Percentiles rank a stretch among this genome's conserved stretches.
Conservation (phyloP, 176 grass and related monocot genomes). For the Eleusine coracana region DNA sequence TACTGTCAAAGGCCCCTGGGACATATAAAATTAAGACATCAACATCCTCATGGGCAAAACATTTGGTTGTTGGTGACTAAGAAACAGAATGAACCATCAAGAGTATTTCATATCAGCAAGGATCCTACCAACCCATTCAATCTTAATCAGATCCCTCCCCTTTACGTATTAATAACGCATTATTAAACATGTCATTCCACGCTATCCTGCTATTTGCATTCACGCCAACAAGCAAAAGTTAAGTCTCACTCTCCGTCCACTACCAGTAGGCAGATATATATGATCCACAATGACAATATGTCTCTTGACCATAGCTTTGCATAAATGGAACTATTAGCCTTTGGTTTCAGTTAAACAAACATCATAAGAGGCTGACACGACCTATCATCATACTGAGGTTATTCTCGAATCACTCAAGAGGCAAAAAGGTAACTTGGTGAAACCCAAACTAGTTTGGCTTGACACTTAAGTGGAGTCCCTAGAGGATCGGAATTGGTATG, state of each 20-base stretch:
- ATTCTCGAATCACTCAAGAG: too few species aligned
- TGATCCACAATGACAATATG: neutral
- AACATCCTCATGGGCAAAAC: neutral
- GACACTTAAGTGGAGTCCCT: neutral
- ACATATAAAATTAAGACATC: neutral
- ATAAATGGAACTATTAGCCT: neutral
- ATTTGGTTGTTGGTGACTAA: slow-evolving; percentile 7
- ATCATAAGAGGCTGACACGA: neutral
- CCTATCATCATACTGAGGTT: neutral
- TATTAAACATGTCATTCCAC: neutral
- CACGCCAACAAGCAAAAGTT: neutral
- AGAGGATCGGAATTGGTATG: neutral
- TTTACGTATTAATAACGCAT: neutral
- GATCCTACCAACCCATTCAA: slow-evolving; percentile 5
- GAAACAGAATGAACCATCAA: slow-evolving; percentile 4
- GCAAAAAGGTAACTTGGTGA: neutral
- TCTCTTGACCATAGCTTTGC: neutral
- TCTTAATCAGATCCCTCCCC: neutral
- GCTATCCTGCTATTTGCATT: neutral
- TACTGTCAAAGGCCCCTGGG: neutral
- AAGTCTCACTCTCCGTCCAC: neutral
- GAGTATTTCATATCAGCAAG: slow-evolving; percentile 1
- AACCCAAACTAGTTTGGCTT: neutral
- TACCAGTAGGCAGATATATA: neutral
- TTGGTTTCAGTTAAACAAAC: neutral